Evolutionary conservation across 306 rosid species (phyloP).

Genomic region (Lathyrus tuberosus): DNA sequence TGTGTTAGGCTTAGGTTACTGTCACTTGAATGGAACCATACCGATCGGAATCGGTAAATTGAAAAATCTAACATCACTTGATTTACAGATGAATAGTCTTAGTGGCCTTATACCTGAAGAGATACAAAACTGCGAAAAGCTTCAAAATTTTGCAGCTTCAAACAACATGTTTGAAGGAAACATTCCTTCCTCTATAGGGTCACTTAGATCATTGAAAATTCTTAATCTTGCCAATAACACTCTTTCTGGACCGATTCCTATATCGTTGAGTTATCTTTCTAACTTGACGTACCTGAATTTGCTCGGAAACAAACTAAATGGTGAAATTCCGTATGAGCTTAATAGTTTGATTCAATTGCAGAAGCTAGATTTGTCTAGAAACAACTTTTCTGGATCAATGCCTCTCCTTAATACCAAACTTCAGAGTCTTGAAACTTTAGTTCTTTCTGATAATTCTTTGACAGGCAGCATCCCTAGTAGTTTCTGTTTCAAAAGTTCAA

Average conservation of each 20-base stretch:
- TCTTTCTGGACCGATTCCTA: slow-evolving; percentile 81
- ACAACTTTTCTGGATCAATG: slow-evolving; percentile 78
- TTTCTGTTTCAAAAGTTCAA: slow-evolving; percentile 66
- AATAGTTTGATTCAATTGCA: slow-evolving; percentile 64
- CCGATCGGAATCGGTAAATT: slow-evolving; percentile 69
- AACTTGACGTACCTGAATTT: slow-evolving; percentile 74
- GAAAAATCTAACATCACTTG: slow-evolving; percentile 74
- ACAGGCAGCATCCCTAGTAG: slow-evolving; percentile 68
- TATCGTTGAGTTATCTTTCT: slow-evolving; percentile 54
- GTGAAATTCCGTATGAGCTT: slow-evolving; percentile 72
- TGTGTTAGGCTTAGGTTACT: slow-evolving; percentile 67
- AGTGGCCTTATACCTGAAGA: slow-evolving; percentile 75
- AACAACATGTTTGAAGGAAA: slow-evolving; percentile 76
- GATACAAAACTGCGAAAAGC: slow-evolving; percentile 62
- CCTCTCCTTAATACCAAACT: slow-evolving; percentile 48
- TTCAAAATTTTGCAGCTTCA: slow-evolving; percentile 75
- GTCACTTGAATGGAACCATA: slow-evolving; percentile 82
- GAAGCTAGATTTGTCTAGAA: slow-evolving; percentile 75
- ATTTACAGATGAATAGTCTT: slow-evolving; percentile 67
- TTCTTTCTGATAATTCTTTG: slow-evolving; percentile 75
- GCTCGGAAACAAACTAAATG: slow-evolving; percentile 75
- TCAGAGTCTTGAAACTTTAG: slow-evolving; percentile 58
- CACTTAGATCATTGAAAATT: slow-evolving; percentile 57
- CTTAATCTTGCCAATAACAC: slow-evolving; percentile 85
- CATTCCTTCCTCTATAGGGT: slow-evolving; percentile 66